Evolutionary conservation across 768 basidiomycete genomes (phyloP).

Genomic region (Cystobasidium onofrii): DNA sequence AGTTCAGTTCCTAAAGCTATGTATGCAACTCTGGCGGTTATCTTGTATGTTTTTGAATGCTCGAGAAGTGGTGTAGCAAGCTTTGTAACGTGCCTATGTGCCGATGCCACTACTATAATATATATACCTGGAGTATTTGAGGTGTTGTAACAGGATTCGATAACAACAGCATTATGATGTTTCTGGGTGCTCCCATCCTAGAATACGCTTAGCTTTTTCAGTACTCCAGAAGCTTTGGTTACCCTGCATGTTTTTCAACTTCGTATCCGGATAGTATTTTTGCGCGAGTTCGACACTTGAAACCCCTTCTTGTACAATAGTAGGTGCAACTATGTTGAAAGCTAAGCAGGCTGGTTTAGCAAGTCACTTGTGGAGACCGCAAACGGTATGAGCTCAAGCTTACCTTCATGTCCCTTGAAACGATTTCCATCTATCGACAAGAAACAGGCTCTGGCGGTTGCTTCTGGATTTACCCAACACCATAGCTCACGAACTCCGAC

Average conservation of each 20-base stretch:
- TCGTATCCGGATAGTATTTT: neutral
- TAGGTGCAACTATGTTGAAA: constrained; percentile 11
- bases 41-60: no score
- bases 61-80: no score
- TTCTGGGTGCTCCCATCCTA: constrained; percentile 3
- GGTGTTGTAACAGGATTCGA: no score
- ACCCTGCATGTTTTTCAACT: neutral
- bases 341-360: neutral
- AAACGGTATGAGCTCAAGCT: no score
- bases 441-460: neutral
- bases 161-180: neutral
- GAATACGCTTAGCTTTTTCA: neutral
- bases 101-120: no score
- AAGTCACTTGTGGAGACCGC: neutral
- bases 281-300: neutral
- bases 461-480: constrained; percentile 14
- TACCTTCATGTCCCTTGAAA: constrained; percentile 9
- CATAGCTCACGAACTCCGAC: neutral
- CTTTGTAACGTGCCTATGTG: no score
- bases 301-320: neutral
- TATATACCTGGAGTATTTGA: no score
- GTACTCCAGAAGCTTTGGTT: neutral
- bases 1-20: no score
- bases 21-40: no score
- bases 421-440: neutral